phyloP scores from a whole-genome alignment of 163 green algal genomes.

The Coccomyxa subellipsoidea region DNA sequence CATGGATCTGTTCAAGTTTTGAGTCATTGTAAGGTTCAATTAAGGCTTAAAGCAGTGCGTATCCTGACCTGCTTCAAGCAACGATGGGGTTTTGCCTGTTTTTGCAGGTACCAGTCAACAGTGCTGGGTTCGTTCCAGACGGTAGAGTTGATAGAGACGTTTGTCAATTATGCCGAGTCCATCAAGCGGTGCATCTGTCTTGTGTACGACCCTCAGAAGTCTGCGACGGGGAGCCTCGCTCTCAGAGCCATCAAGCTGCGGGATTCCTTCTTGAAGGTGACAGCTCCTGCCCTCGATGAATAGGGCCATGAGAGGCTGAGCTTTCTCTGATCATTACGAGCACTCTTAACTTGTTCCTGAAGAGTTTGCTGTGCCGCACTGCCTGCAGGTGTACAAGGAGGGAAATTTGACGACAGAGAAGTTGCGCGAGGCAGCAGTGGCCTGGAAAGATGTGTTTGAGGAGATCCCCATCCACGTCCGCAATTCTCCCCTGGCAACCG shows the following conservation, averaged over 20 bases:
- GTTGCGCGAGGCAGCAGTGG: conserved; percentile 64
- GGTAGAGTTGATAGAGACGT: conserved; percentile 97
- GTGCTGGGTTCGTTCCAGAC: conserved; percentile 92
- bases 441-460: conserved; percentile 92
- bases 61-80: not conserved
- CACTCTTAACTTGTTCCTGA: not conserved
- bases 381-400: conserved; percentile 25
- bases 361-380: not conserved
- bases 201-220: conserved; percentile 87
- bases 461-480: conserved; percentile 91
- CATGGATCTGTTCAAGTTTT: not conserved
- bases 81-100: not conserved
- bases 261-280: conserved; percentile 78
- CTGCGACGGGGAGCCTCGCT: conserved; percentile 41
- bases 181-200: conserved; percentile 98
- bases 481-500: conserved; percentile 81
- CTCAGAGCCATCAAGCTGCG: conserved; percentile 78
- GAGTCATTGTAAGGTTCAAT: conserved; percentile 1
- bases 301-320: too few species aligned
- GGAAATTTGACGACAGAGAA: conserved; percentile 53
- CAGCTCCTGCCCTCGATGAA: too few species aligned
- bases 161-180: conserved; percentile 95
- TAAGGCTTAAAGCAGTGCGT: too few species aligned
- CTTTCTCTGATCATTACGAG: conserved; percentile 14
- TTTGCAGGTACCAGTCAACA: conserved; percentile 90